phyloP scores from a whole-genome alignment of 202 grass and related monocot species.

The Setaria italica region DNA sequence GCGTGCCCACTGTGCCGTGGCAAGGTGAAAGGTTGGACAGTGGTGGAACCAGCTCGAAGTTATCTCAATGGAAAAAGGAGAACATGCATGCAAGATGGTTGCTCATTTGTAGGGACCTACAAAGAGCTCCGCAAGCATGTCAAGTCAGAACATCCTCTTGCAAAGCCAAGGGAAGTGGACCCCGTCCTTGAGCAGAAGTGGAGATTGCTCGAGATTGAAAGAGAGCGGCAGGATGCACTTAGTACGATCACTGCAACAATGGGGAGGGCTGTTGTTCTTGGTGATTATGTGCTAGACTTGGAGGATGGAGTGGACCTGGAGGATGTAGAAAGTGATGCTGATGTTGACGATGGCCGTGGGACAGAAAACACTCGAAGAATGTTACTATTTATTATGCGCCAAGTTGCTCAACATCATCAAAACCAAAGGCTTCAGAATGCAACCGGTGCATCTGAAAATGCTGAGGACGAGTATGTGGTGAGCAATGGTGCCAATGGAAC shows the following conservation, averaged over 20 bases:
- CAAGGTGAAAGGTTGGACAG: constrained; percentile 95
- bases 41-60: constrained; percentile 82
- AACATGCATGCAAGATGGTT: constrained; percentile 93
- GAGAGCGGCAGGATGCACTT: constrained; percentile 85
- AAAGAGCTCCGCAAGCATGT: constrained; percentile 94
- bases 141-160: constrained; percentile 78
- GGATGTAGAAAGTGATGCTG: constrained; percentile 53
- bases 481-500: constrained; percentile 44
- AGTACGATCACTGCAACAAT: constrained; percentile 86
- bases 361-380: constrained; percentile 54
- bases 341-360: constrained; percentile 47
- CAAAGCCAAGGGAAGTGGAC: constrained; percentile 85
- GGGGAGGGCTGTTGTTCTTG: constrained; percentile 80
- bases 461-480: constrained; percentile 48
- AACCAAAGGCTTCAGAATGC: constrained; percentile 60
- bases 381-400: constrained; percentile 67
- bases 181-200: constrained; percentile 89
- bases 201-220: constrained; percentile 84
- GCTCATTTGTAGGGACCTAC: constrained; percentile 85
- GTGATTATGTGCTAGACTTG: constrained; percentile 96
- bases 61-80: constrained; percentile 88
- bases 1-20: constrained; percentile 95
- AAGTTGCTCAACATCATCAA: constrained; percentile 64
- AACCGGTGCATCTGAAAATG: constrained; percentile 41
- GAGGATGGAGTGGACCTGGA: constrained; percentile 71